A percentile compares a stretch with the other conserved stretches of the same genome.
These are phyloP conservation scores for Rhodomyrtus psidioides DNA, from an alignment of 441 rosid genomes.

Conservation along the genomic window DNA sequence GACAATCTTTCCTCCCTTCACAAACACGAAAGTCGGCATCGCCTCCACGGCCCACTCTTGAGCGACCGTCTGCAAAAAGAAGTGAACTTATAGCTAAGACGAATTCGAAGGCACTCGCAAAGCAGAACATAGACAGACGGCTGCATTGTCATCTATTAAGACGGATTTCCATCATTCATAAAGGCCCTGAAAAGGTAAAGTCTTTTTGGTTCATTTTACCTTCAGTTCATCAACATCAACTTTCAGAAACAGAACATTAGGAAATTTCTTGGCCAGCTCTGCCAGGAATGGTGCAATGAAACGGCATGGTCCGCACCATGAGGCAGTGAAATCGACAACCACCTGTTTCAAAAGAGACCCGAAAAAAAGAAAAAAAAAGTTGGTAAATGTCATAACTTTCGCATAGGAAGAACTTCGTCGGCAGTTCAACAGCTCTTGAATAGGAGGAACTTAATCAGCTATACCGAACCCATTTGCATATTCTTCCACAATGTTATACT, in stretches of 20 bases:
- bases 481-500: background rate
- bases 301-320: conserved; percentile 97
- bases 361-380: background rate
- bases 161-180: background rate
- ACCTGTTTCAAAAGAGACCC: conserved; percentile 25
- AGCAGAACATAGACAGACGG: background rate
- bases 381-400: too few species aligned
- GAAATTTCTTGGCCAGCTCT: conserved; percentile 70
- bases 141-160: background rate
- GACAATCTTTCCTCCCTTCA: conserved; percentile 68
- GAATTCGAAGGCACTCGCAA: background rate
- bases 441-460: background rate
- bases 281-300: conserved; percentile 64
- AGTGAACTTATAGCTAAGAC: background rate
- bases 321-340: conserved; percentile 82
- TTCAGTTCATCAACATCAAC: conserved; percentile 83
- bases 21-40: conserved; percentile 84
- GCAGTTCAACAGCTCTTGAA: background rate
- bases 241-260: conserved; percentile 62
- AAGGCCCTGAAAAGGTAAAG: background rate
- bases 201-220: conserved; percentile 21
- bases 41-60: conserved; percentile 81
- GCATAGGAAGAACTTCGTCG: too few species aligned
- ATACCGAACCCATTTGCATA: background rate
- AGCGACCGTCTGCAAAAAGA: conserved; percentile 53